Evolutionary conservation across 2,329 filamentous ascomycete genomes (phyloP).

Genomic region (Epichloe elymi): DNA sequence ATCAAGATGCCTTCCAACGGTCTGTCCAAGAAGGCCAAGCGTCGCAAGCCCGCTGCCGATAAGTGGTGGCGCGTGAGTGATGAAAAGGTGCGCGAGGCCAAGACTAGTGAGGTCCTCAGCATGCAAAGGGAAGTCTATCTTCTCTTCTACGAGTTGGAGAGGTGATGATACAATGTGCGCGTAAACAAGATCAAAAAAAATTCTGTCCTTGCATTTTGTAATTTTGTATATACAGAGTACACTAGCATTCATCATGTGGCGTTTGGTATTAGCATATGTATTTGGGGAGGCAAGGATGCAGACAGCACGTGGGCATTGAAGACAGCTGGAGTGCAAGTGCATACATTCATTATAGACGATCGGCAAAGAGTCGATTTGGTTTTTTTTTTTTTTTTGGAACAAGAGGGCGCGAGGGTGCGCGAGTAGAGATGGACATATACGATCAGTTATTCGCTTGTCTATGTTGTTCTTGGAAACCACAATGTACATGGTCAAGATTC

Average conservation of each 20-base stretch:
- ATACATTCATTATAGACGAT: neutral
- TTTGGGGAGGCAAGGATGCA: neutral
- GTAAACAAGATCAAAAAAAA: too few relatives aligned
- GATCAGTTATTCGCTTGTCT: too few relatives aligned
- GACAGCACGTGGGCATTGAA: neutral
- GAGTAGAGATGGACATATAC: too few relatives aligned
- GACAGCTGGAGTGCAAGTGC: neutral
- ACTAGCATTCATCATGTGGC: neutral
- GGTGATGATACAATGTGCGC: slow-evolving; percentile 15
- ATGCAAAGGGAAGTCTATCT: slow-evolving; percentile 97
- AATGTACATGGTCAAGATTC: too few relatives aligned
- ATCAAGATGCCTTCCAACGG: slow-evolving; percentile 9
- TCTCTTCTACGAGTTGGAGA: slow-evolving; percentile 85
- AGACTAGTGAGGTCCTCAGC: slow-evolving; percentile 75
- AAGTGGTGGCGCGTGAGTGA: slow-evolving; percentile 97
- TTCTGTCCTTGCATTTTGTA: neutral
- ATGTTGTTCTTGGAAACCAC: too few relatives aligned
- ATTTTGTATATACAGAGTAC: neutral
- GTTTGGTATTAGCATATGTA: neutral
- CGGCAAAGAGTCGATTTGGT: too few relatives aligned
- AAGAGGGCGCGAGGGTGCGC: too few relatives aligned
- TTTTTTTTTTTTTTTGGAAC: too few relatives aligned
- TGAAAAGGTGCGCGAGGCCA: slow-evolving; percentile 89
- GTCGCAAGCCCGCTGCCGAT: slow-evolving; percentile 47
- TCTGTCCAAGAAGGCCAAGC: slow-evolving; percentile 30